phyloP scores from a whole-genome alignment of 345 rosid species.

The Hibiscus mutabilis region DNA sequence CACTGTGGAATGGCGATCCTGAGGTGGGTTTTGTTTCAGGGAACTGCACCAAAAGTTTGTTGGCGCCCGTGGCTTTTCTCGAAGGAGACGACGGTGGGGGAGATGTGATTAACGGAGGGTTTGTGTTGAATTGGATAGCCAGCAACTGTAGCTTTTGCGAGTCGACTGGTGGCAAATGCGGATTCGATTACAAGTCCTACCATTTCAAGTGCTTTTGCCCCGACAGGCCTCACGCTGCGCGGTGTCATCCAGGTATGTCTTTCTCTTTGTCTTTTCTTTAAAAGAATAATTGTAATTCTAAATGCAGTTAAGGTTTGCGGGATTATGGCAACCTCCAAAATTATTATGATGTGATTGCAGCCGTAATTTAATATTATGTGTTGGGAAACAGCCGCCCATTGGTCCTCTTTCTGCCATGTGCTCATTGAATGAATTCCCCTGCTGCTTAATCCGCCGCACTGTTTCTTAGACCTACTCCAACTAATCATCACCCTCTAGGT shows the following conservation, averaged over 20 bases:
- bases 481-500: neutral
- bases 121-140: neutral
- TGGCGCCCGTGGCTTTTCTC: neutral
- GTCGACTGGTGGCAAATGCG: neutral
- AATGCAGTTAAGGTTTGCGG: no score
- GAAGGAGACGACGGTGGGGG: neutral
- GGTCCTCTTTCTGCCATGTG: neutral
- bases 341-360: no score
- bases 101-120: neutral
- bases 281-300: no score
- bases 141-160: neutral
- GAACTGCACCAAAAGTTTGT: neutral
- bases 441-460: neutral
- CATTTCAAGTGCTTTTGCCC: neutral
- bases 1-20: neutral
- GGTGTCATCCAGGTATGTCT: constrained; percentile 30
- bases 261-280: no score
- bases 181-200: neutral
- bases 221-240: neutral
- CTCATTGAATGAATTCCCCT: neutral
- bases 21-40: neutral
- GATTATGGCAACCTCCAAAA: no score
- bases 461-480: neutral
- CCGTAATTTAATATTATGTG: no score
- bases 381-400: no score